These are phyloP conservation scores for Letharia lupina DNA, from an alignment of 495 filamentous ascomycete genomes.

Conservation along the genomic window DNA sequence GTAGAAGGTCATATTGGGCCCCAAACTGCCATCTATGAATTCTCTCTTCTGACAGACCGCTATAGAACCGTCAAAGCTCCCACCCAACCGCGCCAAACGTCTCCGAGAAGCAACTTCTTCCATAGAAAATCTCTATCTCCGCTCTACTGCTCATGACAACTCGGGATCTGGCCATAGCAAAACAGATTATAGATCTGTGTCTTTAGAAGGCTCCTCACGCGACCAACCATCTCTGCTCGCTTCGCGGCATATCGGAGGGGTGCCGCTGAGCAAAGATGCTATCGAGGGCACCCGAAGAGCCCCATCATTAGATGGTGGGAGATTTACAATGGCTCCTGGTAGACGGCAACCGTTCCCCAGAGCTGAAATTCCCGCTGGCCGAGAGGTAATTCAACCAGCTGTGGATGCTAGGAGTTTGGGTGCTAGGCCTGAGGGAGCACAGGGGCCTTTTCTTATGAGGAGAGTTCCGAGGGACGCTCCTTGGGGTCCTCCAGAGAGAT, in stretches of 20 bases:
- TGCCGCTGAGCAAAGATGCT: conserved; percentile 2
- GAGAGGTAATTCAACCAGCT: neutral
- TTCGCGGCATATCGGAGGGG: neutral
- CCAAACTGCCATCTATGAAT: neutral
- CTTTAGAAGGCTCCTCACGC: neutral
- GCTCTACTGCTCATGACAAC: neutral
- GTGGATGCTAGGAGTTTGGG: conserved; percentile 11
- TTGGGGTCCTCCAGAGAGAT: neutral
- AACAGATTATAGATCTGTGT: neutral
- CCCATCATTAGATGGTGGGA: neutral
- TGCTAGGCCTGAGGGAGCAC: conserved; percentile 1
- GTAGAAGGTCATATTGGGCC: neutral
- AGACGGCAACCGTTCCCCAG: neutral
- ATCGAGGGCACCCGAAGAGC: neutral
- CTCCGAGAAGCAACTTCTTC: conserved; percentile 2
- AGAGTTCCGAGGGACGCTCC: neutral
- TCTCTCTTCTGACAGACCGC: neutral
- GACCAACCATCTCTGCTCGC: neutral
- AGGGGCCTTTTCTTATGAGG: neutral
- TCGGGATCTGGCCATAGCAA: neutral
- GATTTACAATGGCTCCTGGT: neutral
- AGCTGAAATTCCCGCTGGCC: neutral
- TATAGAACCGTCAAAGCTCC: neutral
- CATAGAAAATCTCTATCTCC: conserved; percentile 10
- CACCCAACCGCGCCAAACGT: conserved; percentile 11